phyloP scores from a whole-genome alignment of 192 early-diverging fungal genomes.

The Cladochytrium replicatum region DNA sequence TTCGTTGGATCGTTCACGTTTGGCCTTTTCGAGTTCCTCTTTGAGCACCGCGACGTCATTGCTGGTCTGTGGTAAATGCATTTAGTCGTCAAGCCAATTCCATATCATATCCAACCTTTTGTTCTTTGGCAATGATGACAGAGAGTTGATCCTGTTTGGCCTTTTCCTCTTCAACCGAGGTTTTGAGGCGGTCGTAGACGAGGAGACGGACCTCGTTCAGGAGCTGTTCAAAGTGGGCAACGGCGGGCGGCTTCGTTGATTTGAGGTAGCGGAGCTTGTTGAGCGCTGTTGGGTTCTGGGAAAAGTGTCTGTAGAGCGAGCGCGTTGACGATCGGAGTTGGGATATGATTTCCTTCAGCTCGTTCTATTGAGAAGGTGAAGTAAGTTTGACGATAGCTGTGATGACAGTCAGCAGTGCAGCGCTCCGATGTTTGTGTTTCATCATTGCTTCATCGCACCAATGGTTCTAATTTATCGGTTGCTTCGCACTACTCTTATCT shows the following conservation, averaged over 20 bases:
- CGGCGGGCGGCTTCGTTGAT: conserved; percentile 16
- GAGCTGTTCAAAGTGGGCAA: conserved; percentile 33
- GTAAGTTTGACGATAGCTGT: not conserved
- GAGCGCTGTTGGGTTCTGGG: conserved; percentile 32
- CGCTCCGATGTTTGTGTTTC: not conserved
- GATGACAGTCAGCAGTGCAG: not conserved
- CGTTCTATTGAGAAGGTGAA: conserved; percentile 15
- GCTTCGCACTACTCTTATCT: no score
- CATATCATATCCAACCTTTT: conserved; percentile 26
- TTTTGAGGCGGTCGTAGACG: conserved; percentile 40
- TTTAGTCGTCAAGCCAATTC: not conserved
- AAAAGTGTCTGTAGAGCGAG: conserved; percentile 29
- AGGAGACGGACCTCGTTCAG: conserved; percentile 40
- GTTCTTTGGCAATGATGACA: conserved; percentile 45
- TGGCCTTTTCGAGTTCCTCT: conserved; percentile 4
- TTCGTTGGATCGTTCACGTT: conserved; percentile 30
- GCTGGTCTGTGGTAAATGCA: conserved; percentile 19
- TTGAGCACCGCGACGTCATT: conserved; percentile 9
- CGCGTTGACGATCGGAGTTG: conserved; percentile 23
- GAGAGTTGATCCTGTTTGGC: conserved; percentile 38
- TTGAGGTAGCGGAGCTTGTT: conserved; percentile 37
- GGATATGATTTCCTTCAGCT: conserved; percentile 26
- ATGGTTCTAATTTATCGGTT: no score
- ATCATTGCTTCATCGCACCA: not conserved
- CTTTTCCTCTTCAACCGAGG: conserved; percentile 44